Base-by-base conservation (phyloP, 208 protist genomes). In the Wallacemonas rigidus region DNA sequence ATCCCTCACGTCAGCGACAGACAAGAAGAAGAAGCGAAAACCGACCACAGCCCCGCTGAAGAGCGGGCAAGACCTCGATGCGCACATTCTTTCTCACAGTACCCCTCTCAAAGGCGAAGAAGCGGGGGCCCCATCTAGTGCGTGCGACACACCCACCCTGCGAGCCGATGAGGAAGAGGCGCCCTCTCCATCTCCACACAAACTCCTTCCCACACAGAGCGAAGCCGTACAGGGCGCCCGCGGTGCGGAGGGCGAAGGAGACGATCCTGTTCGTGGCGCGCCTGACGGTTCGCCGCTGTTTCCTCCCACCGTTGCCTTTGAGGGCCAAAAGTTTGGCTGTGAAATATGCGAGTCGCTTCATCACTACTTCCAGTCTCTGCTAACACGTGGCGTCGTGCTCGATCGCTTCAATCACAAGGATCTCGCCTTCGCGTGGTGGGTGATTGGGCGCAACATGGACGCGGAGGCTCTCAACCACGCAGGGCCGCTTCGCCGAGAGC, bases 321-420 rank as follows among this genome's bases (percentile, higher is more conserved):
- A 6, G 62, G 62, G 63, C 53, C 62, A 67, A 15, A 41, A 47
- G 3, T 62, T 54, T 39, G 36, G 41, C 41, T 87, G 84, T 68
- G 84, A 83, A n/a, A 77, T 80, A 15, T 83, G 76, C 44, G 83
- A 92, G 2, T 80, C 77, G 12, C 79, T 92, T 17, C 71, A 85
- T n/a, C 60, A 80, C 35, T 91, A 95, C 71, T 95, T 86, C 67
- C 90, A 95, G 69, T 90, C 83, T 1, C 78, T 95, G 45, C 75
- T 95, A 3, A 85, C 81, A 0, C 83, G 90, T 58, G 90, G 87
- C 71, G 86, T 95, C 17, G 87, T 95, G 40, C 69, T 95, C 36
- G 90, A 95, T 58, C 80, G 87, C n/a, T 91, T 90, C 74, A 95
- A 86, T 67, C 74, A 89, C 62, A 95, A 95, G 69, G 87, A 92